A percentile compares a stretch with the other conserved stretches of the same genome.
phyloP scores from a whole-genome alignment of 495 filamentous ascomycete genomes.

The Aspergillus sclerotioniger region DNA sequence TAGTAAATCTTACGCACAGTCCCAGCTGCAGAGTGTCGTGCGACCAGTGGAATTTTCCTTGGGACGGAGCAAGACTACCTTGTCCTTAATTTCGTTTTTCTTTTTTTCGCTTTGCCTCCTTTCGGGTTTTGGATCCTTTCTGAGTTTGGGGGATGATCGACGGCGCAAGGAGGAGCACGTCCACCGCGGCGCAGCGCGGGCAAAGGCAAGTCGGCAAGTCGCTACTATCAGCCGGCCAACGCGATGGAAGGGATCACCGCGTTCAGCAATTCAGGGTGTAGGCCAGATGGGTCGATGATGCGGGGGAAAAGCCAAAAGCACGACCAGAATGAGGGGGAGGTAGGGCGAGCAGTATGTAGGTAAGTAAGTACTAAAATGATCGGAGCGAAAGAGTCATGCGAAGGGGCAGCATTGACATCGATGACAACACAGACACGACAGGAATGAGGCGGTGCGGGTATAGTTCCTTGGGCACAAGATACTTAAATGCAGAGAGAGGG shows the following conservation, averaged over 20 bases:
- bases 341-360: not conserved
- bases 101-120: constrained; percentile 14
- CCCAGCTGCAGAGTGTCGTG: constrained; percentile 18
- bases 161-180: constrained; percentile 10
- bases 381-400: not conserved
- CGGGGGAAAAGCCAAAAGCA: constrained; percentile 6
- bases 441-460: constrained; percentile 24
- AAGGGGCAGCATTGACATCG: constrained; percentile 2
- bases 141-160: constrained; percentile 23
- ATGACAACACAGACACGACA: constrained; percentile 17
- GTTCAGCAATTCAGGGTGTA: constrained; percentile 8
- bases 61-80: not conserved
- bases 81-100: constrained; percentile 4
- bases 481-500: constrained; percentile 6
- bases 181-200: not conserved
- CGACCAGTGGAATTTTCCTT: constrained; percentile 15
- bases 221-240: not conserved
- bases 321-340: not conserved
- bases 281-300: constrained; percentile 21
- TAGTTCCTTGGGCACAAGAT: constrained; percentile 16
- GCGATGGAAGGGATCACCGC: constrained; percentile 7
- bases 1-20: constrained; percentile 17
- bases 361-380: not conserved
- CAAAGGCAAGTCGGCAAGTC: not conserved
- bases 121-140: constrained; percentile 13